Percentiles rank a stretch among this genome's conserved stretches.
Evolutionary conservation across 2,329 filamentous ascomycete genomes (phyloP).

Genomic region (Trichoderma sp.): DNA sequence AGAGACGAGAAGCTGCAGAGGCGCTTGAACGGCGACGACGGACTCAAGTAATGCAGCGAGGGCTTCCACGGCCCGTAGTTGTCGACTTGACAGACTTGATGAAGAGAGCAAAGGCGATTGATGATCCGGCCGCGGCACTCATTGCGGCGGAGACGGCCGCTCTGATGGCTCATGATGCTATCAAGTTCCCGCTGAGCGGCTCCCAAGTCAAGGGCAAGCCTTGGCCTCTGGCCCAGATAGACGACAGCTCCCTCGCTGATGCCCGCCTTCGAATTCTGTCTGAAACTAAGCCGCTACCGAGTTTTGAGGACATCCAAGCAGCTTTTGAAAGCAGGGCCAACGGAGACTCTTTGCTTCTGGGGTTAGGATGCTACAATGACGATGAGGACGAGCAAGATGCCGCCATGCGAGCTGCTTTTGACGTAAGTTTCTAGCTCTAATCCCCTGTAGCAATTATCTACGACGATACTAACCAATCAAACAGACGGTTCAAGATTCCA

Average conservation of each 20-base stretch:
- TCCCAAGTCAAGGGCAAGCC: constrained; percentile 64
- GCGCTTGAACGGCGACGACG: constrained; percentile 79
- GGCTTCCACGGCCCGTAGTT: constrained; percentile 72
- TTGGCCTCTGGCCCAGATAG: constrained; percentile 62
- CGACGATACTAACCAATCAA: background rate
- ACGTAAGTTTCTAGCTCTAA: too few relatives aligned
- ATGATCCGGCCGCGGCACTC: constrained; percentile 65
- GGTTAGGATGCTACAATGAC: constrained; percentile 77
- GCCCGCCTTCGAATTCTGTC: constrained; percentile 76
- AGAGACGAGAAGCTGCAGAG: constrained; percentile 70
- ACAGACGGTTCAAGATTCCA: constrained; percentile 70
- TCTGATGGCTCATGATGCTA: constrained; percentile 80
- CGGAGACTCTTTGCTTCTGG: constrained; percentile 66
- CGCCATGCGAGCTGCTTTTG: constrained; percentile 70
- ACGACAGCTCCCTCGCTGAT: constrained; percentile 70
- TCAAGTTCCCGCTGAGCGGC: constrained; percentile 70
- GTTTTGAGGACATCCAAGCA: constrained; percentile 53
- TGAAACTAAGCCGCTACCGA: constrained; percentile 60
- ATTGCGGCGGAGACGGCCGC: constrained; percentile 77
- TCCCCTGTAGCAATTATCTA: too few relatives aligned
- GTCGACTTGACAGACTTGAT: constrained; percentile 72
- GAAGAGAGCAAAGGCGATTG: constrained; percentile 59
- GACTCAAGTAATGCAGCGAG: constrained; percentile 87
- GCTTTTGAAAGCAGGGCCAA: constrained; percentile 56
- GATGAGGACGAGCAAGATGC: constrained; percentile 68